Evolutionary conservation across 768 basidiomycete genomes (phyloP).

Genomic region (Cyclocybe cylindracea): DNA sequence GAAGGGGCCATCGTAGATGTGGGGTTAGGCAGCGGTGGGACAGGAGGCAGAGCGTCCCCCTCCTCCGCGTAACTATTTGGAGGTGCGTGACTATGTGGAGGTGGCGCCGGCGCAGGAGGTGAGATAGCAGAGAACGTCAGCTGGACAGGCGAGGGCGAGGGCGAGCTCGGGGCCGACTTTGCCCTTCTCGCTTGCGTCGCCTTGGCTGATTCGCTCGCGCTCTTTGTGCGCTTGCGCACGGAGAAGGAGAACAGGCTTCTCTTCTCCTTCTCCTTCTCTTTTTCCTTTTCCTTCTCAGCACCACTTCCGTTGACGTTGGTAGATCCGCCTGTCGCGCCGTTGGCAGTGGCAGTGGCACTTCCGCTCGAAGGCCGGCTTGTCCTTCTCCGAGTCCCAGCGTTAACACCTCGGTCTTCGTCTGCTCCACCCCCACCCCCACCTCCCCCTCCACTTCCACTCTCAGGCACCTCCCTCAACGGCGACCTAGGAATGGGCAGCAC

Average conservation of each 20-base stretch:
- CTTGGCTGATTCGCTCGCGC: no score
- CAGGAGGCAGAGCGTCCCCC: not conserved
- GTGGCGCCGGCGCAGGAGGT: constrained; percentile 15
- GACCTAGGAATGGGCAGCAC: constrained; percentile 8
- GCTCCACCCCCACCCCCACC: no score
- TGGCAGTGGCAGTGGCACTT: no score
- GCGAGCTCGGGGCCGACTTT: not conserved
- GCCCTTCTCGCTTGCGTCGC: not conserved
- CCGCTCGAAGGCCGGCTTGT: no score
- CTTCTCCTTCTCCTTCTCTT: not conserved
- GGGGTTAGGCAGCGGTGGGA: no score
- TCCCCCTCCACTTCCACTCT: not conserved
- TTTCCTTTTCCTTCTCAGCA: not conserved
- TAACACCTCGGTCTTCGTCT: no score
- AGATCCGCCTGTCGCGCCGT: no score
- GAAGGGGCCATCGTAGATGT: not conserved
- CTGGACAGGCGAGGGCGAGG: not conserved
- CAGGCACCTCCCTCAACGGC: constrained; percentile 7
- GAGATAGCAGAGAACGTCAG: not conserved
- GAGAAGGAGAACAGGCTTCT: not conserved
- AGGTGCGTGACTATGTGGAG: no score
- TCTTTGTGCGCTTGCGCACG: not conserved
- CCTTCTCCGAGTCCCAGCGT: no score
- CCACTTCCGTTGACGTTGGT: no score
- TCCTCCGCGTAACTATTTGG: not conserved